Base-by-base conservation (phyloP, 2,329 filamentous ascomycete genomes). In the Paracoccidioides brasiliensis region DNA sequence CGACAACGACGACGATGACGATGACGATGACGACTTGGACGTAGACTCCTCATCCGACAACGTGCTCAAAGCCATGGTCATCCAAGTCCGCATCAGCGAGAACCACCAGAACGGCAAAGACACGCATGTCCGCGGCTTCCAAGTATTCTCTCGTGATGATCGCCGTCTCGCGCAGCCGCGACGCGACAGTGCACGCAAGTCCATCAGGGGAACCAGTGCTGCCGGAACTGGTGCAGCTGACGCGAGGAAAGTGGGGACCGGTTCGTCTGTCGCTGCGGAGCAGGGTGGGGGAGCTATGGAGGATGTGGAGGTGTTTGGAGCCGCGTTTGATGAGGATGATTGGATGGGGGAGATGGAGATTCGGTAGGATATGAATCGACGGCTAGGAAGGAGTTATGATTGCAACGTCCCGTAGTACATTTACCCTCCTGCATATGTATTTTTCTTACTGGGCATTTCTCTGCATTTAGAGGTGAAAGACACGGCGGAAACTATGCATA, bases 91-190 rank as follows among this genome's bases (percentile, higher is more conserved):
- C 62, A 85, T 98, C 51, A 80, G 91, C 53, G 93, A 97, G 73
- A 98, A 98, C 67, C 93, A 98, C 69, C 93, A 98, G 72, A 98
- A 98, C 69, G 93, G 93, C 60, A 98, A 98, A 70, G 93, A 98
- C 69, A 98, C 93, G n/a, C 93, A 98, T 75, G 80, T 98, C 30
- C 80, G 93, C 14, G 91, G 90, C 1, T 80, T 98, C 69, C 94
- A 95, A 73, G 85, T 97, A 8, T 98, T 84, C 65, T 78, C 81
- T 12, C 68, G 66, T 35, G 74, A 77, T 57, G 72, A 75, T 50
- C 66, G 62, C 46, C 66, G 69, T 0, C 64, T 66, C 3, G 64
- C 65, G 3, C 60, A 58, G 28, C 54, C 48, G 15, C 59, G 66
- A 40, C 60, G 64, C 15, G 64, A 69, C 33, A 68, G 65, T 57